phyloP scores from a whole-genome alignment of 257 asterid genomes.

The Prunella vulgaris region DNA sequence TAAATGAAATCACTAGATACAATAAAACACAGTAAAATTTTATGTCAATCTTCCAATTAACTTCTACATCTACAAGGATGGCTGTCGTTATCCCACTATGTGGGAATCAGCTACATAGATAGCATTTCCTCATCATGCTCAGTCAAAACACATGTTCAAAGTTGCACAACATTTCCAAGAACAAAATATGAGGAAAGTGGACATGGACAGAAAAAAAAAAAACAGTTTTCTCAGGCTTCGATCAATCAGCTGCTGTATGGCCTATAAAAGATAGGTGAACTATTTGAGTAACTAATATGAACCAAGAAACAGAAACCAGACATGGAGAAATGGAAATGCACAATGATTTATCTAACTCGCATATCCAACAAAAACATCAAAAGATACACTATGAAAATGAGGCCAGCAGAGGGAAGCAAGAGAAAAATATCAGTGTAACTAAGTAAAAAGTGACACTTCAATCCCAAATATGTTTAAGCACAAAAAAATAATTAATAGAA shows the following conservation, averaged over 20 bases:
- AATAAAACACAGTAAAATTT: background rate
- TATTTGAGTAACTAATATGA: background rate
- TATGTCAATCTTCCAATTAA: background rate
- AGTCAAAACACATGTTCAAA: background rate
- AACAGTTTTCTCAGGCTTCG: background rate
- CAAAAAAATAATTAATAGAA: background rate
- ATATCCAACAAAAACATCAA: slow-evolving; percentile 1
- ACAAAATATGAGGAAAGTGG: background rate
- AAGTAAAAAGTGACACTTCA: slow-evolving; percentile 9
- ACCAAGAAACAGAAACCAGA: background rate
- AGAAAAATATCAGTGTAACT: background rate
- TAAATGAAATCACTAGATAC: background rate
- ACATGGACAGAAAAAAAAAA: background rate
- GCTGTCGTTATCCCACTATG: background rate
- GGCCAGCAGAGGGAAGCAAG: slow-evolving; percentile 12
- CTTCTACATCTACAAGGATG: background rate
- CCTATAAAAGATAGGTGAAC: slow-evolving; percentile 11
- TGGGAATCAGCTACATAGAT: background rate
- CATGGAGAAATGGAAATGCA: slow-evolving; percentile 8
- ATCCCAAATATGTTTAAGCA: background rate
- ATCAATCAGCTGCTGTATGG: background rate
- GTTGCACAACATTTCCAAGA: background rate
- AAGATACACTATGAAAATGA: background rate
- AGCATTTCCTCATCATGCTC: background rate
- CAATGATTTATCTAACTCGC: background rate